Evolutionary conservation across 1,284 basidiomycete species (phyloP), one percentile per base, ranked within the genome.

Genomic region (Ceratobasidium sp.): DNA sequence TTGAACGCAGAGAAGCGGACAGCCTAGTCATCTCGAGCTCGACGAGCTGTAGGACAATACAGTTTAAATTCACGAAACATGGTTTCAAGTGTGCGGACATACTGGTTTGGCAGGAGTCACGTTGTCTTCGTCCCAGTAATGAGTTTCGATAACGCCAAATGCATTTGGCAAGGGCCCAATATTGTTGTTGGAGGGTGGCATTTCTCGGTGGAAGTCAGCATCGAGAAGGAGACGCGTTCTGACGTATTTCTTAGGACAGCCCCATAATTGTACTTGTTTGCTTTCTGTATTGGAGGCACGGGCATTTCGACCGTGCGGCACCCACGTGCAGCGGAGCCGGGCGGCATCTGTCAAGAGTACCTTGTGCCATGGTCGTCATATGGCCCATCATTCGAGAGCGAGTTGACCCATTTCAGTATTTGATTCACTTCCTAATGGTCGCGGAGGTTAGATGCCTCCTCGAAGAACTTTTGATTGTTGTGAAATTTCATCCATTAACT

Each of bases 21-120:
- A 85, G 80, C 61, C 82, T 79, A 39, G 81, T 83, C 86, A 88
- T 88, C 4, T 85, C 86, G 41, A 86, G 79, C 66, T 88, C 86
- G 37, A 80, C 79, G 1, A 88, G 80, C 86, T 88, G 75, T 14
- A 16, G 19, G 14, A 19, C 6, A 19, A 37, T 14, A 34, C n/a
- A 8, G n/a, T 22, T n/a, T 16, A 11, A 54, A 8, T 39, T 16
- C 13, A 22, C 5, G 31, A 8, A 27, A 13, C 5, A 2, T 5
- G 14, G 5, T 27, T 16, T 19, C 1, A 29, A 49, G 11, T 37
- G 37, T 62, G 24, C 5, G n/a, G n/a, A 41, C 64, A 31, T 41
- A 66, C 64, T 5, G 64, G 64, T 31, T 66, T 54, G 11, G 64
- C 64, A 13, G 39, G 19, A 22, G 51, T 37, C 37, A 19, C 49